Base-by-base conservation (phyloP, 495 filamentous ascomycete genomes). In the Trichoderma erinaceum region DNA sequence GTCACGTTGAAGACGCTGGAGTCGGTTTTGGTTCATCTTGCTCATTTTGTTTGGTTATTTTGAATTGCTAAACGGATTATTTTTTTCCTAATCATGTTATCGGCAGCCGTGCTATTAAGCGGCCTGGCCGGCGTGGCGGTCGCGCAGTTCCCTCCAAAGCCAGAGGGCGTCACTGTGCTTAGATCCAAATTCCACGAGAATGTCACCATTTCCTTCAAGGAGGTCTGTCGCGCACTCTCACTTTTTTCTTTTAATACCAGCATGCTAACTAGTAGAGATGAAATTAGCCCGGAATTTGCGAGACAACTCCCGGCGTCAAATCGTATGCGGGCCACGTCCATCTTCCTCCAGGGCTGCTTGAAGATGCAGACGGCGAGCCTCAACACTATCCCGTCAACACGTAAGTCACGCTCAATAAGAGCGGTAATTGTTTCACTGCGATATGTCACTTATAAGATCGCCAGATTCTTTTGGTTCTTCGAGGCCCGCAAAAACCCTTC, bases 391-490 rank as follows among this genome's bases (percentile, higher is more conserved):
- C 87, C 25, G 88, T 89, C 66, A 90, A 91, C 73, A 85, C 86
- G 63, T 65, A 65, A 13, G 63, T 12, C 8, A 10, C 35, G 8
- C 35, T 7, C 5, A 7, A 10, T 38, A 0, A 7, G 4, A 38
- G 8, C 3, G 7, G 35, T 6, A 38, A 38, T 38, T 38, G 3
- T 0, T 38, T 38, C 5, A 38, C 7, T 7, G 5, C 0, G 35
- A 4, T 6, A 21, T 25, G 3, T 63, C 1, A 18, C 56, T n/a
- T n/a, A 32, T 23, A 1, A 23, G 13, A 18, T 8, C 16, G 1
- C 16, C n/a, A 88, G 84, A 6, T 90, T 89, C 70, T 91, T 90
- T 73, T 91, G 89, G 89, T 92, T 90, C 71, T 84, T 92, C 69
- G 88, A 86, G 70, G 85, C 87, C 0, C 79, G 87, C 41, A 80